A percentile compares a stretch with the other conserved stretches of the same genome.
phyloP scores from a whole-genome alignment of 176 grass and related monocot genomes.

The Oryza meridionalis region DNA sequence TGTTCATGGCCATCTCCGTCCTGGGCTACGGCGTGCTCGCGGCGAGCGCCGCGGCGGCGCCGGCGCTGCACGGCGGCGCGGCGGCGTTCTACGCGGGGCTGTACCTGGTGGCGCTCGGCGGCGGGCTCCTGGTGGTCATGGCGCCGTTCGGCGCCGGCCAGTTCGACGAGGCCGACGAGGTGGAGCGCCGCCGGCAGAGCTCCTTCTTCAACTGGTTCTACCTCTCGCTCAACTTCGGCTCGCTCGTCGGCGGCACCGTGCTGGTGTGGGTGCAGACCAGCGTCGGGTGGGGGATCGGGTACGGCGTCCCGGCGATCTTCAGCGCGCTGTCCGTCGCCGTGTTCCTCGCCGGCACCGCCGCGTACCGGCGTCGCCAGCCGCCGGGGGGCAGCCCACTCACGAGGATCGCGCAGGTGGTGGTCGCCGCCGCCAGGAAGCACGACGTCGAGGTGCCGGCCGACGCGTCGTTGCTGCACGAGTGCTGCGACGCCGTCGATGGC shows the following conservation, averaged over 20 bases:
- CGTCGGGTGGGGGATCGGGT: conserved; percentile 49
- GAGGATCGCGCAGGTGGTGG: conserved; percentile 57
- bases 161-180: conserved; percentile 51
- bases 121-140: conserved; percentile 40
- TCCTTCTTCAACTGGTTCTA: conserved; percentile 82
- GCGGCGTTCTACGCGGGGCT: conserved; percentile 48
- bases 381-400: conserved; percentile 51
- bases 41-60: conserved; percentile 37
- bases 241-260: conserved; percentile 51
- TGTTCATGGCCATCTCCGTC: conserved; percentile 43
- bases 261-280: conserved; percentile 61
- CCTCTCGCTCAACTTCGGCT: conserved; percentile 46
- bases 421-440: conserved; percentile 43
- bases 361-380: conserved; percentile 43
- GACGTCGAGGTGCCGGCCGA: conserved; percentile 29
- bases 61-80: background rate
- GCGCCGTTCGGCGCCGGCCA: conserved; percentile 59
- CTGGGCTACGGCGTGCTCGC: conserved; percentile 41
- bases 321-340: conserved; percentile 22
- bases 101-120: conserved; percentile 53
- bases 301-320: conserved; percentile 47
- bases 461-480: conserved; percentile 43
- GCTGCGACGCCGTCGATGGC: conserved; percentile 27
- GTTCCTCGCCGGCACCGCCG: conserved; percentile 27
- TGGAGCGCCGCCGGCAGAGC: conserved; percentile 45